phyloP scores from a whole-genome alignment of 495 filamentous ascomycete genomes.

The Talaromyces borbonicus region DNA sequence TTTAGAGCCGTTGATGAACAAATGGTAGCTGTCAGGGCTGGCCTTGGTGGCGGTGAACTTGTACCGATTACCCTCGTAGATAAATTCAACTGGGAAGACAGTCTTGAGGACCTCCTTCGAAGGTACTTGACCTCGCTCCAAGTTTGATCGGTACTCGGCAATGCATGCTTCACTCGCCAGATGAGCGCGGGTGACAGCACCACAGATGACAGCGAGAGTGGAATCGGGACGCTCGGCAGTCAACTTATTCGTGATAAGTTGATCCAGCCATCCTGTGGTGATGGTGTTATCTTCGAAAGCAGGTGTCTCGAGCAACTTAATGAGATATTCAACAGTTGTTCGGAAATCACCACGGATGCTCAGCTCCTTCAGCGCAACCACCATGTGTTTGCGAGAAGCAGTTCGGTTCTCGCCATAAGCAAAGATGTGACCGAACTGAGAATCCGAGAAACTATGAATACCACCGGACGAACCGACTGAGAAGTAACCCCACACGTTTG shows the following conservation, averaged over 20 bases:
- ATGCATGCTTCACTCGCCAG: slow-evolving; percentile 82
- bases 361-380: slow-evolving; percentile 94
- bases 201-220: slow-evolving; percentile 82
- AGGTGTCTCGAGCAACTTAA: slow-evolving; percentile 96
- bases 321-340: slow-evolving; percentile 97
- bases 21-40: slow-evolving; percentile 86
- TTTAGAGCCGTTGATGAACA: slow-evolving; percentile 99
- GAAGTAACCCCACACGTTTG: slow-evolving; percentile 99
- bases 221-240: slow-evolving; percentile 93
- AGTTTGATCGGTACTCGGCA: slow-evolving; percentile 70
- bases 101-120: slow-evolving; percentile 95
- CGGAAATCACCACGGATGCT: slow-evolving; percentile 99
- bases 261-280: slow-evolving; percentile 97
- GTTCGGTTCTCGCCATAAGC: slow-evolving; percentile 95
- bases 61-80: slow-evolving; percentile 91
- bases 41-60: slow-evolving; percentile 97
- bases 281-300: slow-evolving; percentile 99
- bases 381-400: slow-evolving; percentile 98
- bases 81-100: slow-evolving; percentile 96
- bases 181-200: slow-evolving; percentile 91
- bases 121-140: slow-evolving; percentile 97
- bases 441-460: slow-evolving; percentile 99
- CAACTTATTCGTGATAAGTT: slow-evolving; percentile 95
- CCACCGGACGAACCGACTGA: slow-evolving; percentile 92
- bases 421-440: slow-evolving; percentile 98